Conservation (phyloP, 805 yeast species). For the Kuraishia floccosa region DNA sequence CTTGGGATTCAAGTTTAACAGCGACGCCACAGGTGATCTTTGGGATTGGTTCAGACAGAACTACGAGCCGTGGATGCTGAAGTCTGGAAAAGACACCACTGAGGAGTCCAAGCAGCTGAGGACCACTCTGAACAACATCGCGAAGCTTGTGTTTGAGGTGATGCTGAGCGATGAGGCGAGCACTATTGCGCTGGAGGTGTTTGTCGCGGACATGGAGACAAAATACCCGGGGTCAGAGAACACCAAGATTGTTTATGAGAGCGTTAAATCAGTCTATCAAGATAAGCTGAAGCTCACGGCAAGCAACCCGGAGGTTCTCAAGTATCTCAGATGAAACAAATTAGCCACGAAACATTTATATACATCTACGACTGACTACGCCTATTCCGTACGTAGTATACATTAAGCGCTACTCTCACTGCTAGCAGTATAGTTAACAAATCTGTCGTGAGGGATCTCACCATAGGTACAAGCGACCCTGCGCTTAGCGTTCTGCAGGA, state of each 20-base stretch:
- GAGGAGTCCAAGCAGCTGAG: constrained; percentile 33
- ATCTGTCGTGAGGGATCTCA: too few relatives aligned
- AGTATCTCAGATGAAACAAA: too few relatives aligned
- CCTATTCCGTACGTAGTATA: too few relatives aligned
- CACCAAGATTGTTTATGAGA: constrained; percentile 2
- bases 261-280: constrained; percentile 7
- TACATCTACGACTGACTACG: too few relatives aligned
- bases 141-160: constrained; percentile 25
- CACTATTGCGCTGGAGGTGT: constrained; percentile 9
- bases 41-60: constrained; percentile 50
- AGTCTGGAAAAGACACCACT: constrained; percentile 32
- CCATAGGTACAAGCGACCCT: too few relatives aligned
- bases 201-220: constrained; percentile 6
- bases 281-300: constrained; percentile 13
- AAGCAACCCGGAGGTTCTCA: constrained; percentile 10
- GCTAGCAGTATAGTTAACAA: too few relatives aligned
- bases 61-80: constrained; percentile 40
- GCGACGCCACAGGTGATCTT: constrained; percentile 17
- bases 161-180: constrained; percentile 8
- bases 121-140: constrained; percentile 28
- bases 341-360: too few relatives aligned
- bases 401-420: too few relatives aligned
- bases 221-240: neutral
- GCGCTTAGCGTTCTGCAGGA: too few relatives aligned
- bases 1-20: constrained; percentile 37